Evolutionary conservation across 2,329 filamentous ascomycete species (phyloP).

Genomic region (Monosporascus sp.): DNA sequence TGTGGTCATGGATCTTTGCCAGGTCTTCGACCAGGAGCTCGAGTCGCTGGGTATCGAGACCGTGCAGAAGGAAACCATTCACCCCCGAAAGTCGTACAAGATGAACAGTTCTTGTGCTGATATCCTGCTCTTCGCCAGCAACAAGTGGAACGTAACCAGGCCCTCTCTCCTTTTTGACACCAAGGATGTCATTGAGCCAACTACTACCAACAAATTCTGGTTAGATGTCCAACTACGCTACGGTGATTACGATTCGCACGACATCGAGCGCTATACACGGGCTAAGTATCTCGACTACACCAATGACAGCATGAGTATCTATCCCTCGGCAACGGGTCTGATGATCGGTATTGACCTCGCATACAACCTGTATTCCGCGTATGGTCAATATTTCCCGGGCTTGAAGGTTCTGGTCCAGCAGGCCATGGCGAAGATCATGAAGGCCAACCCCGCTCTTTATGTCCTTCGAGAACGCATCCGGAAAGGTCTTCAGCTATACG

Average conservation of each 20-base stretch:
- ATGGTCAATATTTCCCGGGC: constrained; percentile 97
- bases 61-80: constrained; percentile 98
- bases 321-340: constrained; percentile 89
- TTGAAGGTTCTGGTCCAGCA: constrained; percentile 93
- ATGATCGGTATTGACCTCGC: constrained; percentile 98
- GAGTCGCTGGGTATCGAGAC: constrained; percentile 95
- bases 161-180: constrained; percentile 93
- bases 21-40: constrained; percentile 95
- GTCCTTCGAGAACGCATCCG: constrained; percentile 95
- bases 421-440: constrained; percentile 99
- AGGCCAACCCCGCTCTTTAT: constrained; percentile 94
- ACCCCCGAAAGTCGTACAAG: constrained; percentile 99
- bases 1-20: constrained; percentile 93
- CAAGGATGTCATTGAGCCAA: constrained; percentile 89
- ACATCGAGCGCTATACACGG: constrained; percentile 95
- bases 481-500: constrained; percentile 96
- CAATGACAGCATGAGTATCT: constrained; percentile 97
- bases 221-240: constrained; percentile 94
- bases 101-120: constrained; percentile 99
- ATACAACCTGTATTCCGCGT: constrained; percentile 97
- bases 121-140: constrained; percentile 91
- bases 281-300: constrained; percentile 99
- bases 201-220: constrained; percentile 99
- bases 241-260: constrained; percentile 97
- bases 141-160: constrained; percentile 97